Evolutionary conservation across 1,139 yeast genomes (phyloP).

Genomic region (Sugiyamaella novakii): DNA sequence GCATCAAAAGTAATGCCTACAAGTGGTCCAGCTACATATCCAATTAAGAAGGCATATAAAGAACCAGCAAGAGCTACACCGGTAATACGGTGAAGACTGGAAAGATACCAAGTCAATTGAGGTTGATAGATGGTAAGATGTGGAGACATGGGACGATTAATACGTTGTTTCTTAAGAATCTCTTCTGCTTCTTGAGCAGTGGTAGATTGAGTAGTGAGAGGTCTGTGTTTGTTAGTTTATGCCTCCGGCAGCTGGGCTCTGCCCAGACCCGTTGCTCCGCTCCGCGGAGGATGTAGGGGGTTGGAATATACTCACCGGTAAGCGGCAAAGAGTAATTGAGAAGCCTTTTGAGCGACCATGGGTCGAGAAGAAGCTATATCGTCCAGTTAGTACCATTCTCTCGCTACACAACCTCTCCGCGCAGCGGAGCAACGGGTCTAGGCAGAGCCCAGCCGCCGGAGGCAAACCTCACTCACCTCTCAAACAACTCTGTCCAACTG

Average conservation of each 20-base stretch:
- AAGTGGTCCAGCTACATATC: slow-evolving; percentile 71
- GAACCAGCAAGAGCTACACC: slow-evolving; percentile 80
- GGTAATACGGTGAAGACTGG: slow-evolving; percentile 82
- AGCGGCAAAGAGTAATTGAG: slow-evolving; percentile 26
- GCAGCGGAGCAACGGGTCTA: neutral
- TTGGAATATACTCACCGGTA: slow-evolving; percentile 22
- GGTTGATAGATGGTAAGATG: slow-evolving; percentile 88
- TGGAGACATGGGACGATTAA: slow-evolving; percentile 88
- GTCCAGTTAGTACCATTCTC: neutral
- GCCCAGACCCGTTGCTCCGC: slow-evolving; percentile 4
- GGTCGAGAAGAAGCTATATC: slow-evolving; percentile 25
- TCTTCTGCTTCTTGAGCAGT: slow-evolving; percentile 66
- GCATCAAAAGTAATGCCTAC: slow-evolving; percentile 64
- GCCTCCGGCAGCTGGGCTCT: slow-evolving; percentile 6
- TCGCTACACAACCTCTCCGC: neutral
- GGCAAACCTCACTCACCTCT: slow-evolving; percentile 14
- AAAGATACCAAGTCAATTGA: slow-evolving; percentile 80
- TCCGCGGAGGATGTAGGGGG: neutral
- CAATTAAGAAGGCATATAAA: slow-evolving; percentile 71
- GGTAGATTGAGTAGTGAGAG: slow-evolving; percentile 49
- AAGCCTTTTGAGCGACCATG: slow-evolving; percentile 24
- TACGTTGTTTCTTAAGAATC: slow-evolving; percentile 78
- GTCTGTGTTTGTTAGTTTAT: slow-evolving; percentile 2
- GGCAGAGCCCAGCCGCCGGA: too few relatives aligned
- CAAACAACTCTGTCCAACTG: slow-evolving; percentile 16